Evolutionary conservation across 2,329 filamentous ascomycete genomes (phyloP), one percentile per base, ranked within the genome.

Genomic region (Sporothrix phasma): DNA sequence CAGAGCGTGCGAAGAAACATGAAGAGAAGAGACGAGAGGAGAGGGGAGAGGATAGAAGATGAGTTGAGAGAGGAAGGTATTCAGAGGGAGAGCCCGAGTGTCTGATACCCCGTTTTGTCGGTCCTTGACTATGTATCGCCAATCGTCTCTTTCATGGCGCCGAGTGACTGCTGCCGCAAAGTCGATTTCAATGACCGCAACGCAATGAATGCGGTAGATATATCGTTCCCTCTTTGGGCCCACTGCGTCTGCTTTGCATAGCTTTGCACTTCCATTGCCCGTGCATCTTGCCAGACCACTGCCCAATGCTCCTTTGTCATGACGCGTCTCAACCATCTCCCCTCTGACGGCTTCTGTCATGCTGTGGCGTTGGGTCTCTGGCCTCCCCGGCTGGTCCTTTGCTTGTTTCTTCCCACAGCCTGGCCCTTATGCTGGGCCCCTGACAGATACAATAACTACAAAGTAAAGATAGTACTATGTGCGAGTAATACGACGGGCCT

Each of bases 71-170:
- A 8, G 11, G 11, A 39, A 24, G 31, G n/a, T n/a, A 39, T 15
- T 56, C 31, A 26, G 5, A 39, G 19, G 11, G n/a, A 37, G n/a
- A 7, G 51, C 4, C 46, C 13, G 39, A 17, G 19, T 29, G 47
- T 56, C 39, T 24, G 37, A 56, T 56, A 56, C 51, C 51, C 51
- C 47, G 47, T 51, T 51, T 51, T n/a, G 47, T n/a, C n/a, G n/a
- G n/a, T n/a, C n/a, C n/a, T n/a, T n/a, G n/a, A n/a, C n/a, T n/a
- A n/a, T n/a, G n/a, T n/a, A n/a, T n/a, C n/a, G n/a, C n/a, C n/a
- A n/a, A n/a, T n/a, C n/a, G n/a, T n/a, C n/a, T n/a, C n/a, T n/a
- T n/a, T n/a, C n/a, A n/a, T n/a, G 54, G 43, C 37, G 54, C 54
- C 43, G 54, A 41, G 37, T 37, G 54, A 37, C 39, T 43, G 37